phyloP scores from a whole-genome alignment of 2,329 filamentous ascomycete genomes.

The Cladosporium velox region DNA sequence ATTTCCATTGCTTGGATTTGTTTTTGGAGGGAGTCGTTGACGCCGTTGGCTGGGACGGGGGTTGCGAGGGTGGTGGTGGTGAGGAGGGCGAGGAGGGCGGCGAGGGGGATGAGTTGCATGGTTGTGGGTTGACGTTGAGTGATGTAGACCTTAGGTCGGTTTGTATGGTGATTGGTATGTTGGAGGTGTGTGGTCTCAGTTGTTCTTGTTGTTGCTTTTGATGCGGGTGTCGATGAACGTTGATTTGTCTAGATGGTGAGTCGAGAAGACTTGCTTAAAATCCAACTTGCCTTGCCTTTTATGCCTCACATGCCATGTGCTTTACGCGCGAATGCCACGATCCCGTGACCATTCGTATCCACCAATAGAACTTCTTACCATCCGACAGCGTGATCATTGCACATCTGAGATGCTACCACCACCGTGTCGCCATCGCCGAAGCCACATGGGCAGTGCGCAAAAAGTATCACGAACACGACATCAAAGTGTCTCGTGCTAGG shows the following conservation, averaged over 20 bases:
- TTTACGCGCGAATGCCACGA: neutral
- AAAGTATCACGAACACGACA: neutral
- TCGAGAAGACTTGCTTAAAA: too few species aligned
- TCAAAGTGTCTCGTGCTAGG: neutral
- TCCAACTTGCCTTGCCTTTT: neutral
- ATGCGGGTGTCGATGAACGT: neutral
- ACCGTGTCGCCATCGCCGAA: neutral
- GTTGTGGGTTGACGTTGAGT: neutral
- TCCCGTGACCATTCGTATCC: neutral
- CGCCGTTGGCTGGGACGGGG: slow-evolving; percentile 8
- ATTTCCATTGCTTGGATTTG: slow-evolving; percentile 14
- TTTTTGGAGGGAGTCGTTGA: slow-evolving; percentile 3
- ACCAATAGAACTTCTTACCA: neutral
- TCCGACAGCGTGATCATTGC: neutral
- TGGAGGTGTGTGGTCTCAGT: neutral
- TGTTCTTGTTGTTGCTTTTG: neutral
- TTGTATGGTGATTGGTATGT: neutral
- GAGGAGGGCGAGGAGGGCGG: neutral
- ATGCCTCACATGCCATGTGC: neutral
- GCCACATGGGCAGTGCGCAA: neutral
- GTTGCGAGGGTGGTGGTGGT: slow-evolving; percentile 3
- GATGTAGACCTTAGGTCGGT: neutral
- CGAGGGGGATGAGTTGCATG: slow-evolving; percentile 7
- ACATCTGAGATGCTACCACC: neutral
- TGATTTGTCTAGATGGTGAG: neutral